These are phyloP conservation scores for Suhomyces wounanorum DNA, from an alignment of 1,139 yeast species.

Conservation along the genomic window DNA sequence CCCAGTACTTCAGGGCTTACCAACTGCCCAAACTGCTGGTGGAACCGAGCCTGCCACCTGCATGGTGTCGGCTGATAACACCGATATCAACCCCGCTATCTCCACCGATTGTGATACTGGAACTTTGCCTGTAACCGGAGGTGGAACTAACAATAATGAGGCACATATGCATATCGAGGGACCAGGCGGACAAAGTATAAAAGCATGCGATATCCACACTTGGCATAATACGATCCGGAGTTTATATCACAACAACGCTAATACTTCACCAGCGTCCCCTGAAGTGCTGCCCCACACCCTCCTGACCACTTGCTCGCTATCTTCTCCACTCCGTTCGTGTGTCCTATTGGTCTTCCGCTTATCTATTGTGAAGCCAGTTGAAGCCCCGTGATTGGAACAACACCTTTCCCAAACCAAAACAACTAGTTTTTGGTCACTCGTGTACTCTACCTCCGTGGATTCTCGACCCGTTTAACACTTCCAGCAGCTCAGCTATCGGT, in stretches of 20 bases:
- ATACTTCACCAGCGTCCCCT: too few relatives aligned
- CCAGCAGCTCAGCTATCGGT: neutral
- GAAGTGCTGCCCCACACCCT: too few relatives aligned
- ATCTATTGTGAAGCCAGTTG: neutral
- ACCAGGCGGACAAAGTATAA: neutral
- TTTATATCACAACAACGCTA: neutral
- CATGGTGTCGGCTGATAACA: neutral
- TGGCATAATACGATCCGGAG: neutral
- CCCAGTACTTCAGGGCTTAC: neutral
- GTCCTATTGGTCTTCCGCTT: neutral
- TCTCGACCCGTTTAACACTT: neutral
- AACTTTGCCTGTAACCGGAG: too few relatives aligned
- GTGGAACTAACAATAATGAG: neutral
- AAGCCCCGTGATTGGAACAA: neutral
- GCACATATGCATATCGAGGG: neutral
- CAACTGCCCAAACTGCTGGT: neutral
- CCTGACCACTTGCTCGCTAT: too few relatives aligned
- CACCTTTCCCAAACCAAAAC: neutral
- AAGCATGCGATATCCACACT: neutral
- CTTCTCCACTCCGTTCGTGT: too few relatives aligned
- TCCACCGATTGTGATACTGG: neutral
- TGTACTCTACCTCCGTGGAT: neutral
- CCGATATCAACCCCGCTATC: constrained; percentile 6
- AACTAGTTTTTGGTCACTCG: neutral
- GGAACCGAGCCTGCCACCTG: neutral